Conservation (phyloP, 495 filamentous ascomycete genomes). For the Aspergillus nidulans region DNA sequence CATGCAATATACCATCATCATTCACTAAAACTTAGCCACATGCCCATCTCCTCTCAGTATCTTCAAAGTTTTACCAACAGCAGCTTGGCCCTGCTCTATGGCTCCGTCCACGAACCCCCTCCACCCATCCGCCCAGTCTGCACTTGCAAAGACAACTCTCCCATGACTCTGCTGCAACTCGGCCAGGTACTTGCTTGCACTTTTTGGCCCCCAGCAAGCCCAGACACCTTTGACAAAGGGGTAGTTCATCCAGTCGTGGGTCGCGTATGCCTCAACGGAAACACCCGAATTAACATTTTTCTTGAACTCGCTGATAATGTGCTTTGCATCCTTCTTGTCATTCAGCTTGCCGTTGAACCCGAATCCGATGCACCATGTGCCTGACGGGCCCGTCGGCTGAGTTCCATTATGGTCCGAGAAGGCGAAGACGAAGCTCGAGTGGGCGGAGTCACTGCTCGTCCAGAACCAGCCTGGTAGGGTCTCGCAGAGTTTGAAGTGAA, state of each 20-base stretch:
- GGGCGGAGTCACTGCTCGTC: neutral
- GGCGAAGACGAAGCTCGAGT: constrained; percentile 15
- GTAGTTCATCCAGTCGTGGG: constrained; percentile 31
- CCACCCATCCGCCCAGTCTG: constrained; percentile 33
- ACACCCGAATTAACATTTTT: constrained; percentile 11
- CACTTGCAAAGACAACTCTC: constrained; percentile 25
- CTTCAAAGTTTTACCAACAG: neutral
- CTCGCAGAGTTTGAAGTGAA: constrained; percentile 21
- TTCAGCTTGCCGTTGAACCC: constrained; percentile 17
- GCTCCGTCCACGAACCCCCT: constrained; percentile 30
- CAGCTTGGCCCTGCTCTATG: constrained; percentile 16
- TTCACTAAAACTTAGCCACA: neutral
- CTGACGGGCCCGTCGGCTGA: constrained; percentile 10
- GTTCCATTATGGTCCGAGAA: constrained; percentile 25
- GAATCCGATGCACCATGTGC: constrained; percentile 22
- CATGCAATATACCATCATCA: too few relatives aligned
- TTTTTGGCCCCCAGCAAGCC: constrained; percentile 19
- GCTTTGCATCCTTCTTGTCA: constrained; percentile 11
- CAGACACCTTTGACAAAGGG: constrained; percentile 22
- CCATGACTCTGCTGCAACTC: constrained; percentile 20
- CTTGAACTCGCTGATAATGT: constrained; percentile 5
- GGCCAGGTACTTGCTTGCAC: neutral
- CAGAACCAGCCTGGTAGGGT: constrained; percentile 11
- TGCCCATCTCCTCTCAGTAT: neutral
- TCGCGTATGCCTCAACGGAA: constrained; percentile 17